phyloP scores from a whole-genome alignment of 352 stramenopile genomes.

The Phytophthora pinifolia region DNA sequence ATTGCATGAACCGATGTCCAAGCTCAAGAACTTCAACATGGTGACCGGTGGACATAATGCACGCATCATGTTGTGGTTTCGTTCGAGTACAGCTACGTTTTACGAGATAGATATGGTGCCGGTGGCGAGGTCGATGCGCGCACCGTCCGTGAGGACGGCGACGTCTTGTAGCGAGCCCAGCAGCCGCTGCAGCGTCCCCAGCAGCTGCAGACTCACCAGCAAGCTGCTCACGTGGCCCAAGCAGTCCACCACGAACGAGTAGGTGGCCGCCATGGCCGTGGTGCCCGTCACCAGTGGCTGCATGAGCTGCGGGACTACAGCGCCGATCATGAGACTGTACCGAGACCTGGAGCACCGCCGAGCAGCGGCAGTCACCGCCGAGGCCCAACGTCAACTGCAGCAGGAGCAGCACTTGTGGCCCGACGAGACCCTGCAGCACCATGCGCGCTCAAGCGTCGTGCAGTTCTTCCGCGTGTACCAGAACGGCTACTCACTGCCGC shows the following conservation, averaged over 20 bases:
- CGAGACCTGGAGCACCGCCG: slow-evolving; percentile 27
- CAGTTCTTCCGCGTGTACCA: slow-evolving; percentile 37
- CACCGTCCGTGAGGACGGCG: slow-evolving; percentile 19
- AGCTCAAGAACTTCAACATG: no score
- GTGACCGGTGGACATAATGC: no score
- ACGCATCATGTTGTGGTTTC: no score
- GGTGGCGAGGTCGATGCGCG: slow-evolving; percentile 22
- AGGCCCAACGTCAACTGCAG: slow-evolving; percentile 30
- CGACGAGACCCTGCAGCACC: slow-evolving; percentile 15
- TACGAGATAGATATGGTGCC: slow-evolving; percentile 29
- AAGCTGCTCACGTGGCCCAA: slow-evolving; percentile 27
- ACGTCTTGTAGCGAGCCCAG: slow-evolving; percentile 27
- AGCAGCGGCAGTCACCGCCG: slow-evolving; percentile 31
- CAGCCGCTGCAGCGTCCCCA: slow-evolving; percentile 33
- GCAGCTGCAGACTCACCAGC: slow-evolving; percentile 28
- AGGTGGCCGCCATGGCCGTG: slow-evolving; percentile 21
- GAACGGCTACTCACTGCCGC: slow-evolving; percentile 26
- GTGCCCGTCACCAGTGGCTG: slow-evolving; percentile 23
- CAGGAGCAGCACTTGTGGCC: slow-evolving; percentile 12
- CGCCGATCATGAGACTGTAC: slow-evolving; percentile 26
- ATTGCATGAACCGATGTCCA: no score
- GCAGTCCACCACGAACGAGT: slow-evolving; percentile 31
- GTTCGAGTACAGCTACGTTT: neutral
- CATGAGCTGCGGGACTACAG: slow-evolving; percentile 15
- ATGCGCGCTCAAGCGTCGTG: slow-evolving; percentile 22